phyloP scores from a whole-genome alignment of 2,329 filamentous ascomycete genomes.

The Xylaria sp. region DNA sequence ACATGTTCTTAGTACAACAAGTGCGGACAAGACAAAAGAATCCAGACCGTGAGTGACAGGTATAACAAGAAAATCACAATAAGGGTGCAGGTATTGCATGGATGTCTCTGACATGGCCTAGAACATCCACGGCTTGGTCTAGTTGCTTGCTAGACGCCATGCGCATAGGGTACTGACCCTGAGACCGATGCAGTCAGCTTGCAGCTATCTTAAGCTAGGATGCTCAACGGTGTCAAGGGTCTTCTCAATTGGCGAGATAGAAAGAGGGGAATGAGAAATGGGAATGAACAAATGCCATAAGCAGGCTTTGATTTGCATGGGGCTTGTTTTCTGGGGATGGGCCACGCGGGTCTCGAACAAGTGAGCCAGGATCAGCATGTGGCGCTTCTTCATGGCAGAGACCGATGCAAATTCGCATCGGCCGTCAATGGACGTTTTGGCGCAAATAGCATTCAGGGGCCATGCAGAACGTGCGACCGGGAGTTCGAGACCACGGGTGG shows the following conservation, averaged over 20 bases:
- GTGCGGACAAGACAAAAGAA: background rate
- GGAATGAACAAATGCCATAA: slow-evolving; percentile 42
- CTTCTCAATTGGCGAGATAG: slow-evolving; percentile 37
- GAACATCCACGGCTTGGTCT: slow-evolving; percentile 9
- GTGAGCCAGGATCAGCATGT: slow-evolving; percentile 11
- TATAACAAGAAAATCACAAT: background rate
- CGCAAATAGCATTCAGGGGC: slow-evolving; percentile 33
- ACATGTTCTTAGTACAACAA: background rate
- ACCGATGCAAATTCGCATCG: slow-evolving; percentile 28
- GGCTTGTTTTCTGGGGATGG: background rate
- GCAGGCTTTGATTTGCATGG: slow-evolving; percentile 12
- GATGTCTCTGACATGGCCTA: background rate
- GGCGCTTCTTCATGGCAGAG: slow-evolving; percentile 6
- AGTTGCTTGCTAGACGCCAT: slow-evolving; percentile 15
- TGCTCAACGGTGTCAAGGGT: slow-evolving; percentile 11
- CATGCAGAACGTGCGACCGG: slow-evolving; percentile 29
- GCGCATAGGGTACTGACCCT: slow-evolving; percentile 8
- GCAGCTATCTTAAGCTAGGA: slow-evolving; percentile 4
- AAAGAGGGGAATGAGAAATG: slow-evolving; percentile 39
- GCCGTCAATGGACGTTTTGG: slow-evolving; percentile 28
- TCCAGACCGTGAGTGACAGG: slow-evolving; percentile 9
- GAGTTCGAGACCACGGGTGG: slow-evolving; percentile 16
- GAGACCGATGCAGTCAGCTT: slow-evolving; percentile 23
- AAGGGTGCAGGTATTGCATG: background rate
- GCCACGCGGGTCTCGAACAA: slow-evolving; percentile 28